Conservation (phyloP, 495 filamentous ascomycete genomes). For the Achaetomiella virescens region DNA sequence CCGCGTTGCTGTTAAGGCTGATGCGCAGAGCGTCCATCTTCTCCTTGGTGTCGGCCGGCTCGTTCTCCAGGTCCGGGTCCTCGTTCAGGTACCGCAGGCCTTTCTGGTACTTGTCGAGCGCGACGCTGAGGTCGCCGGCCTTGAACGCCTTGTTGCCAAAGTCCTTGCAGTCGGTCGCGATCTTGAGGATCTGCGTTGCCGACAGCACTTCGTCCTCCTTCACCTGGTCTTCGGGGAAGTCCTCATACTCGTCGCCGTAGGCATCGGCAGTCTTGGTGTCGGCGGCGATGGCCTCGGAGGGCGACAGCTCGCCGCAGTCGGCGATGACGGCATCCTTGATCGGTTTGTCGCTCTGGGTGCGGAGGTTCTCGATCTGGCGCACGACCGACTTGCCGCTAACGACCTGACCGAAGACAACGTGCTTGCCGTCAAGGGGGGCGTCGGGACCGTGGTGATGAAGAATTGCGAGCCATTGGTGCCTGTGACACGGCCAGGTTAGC, state of each 20-base stretch:
- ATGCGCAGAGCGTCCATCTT: slow-evolving; percentile 58
- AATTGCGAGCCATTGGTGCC: slow-evolving; percentile 96
- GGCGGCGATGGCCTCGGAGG: slow-evolving; percentile 56
- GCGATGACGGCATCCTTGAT: slow-evolving; percentile 60
- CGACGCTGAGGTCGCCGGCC: slow-evolving; percentile 57
- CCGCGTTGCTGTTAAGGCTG: slow-evolving; percentile 38
- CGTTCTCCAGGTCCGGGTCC: slow-evolving; percentile 66
- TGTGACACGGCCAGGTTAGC: slow-evolving; percentile 22
- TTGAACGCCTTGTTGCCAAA: slow-evolving; percentile 94
- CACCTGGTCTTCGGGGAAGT: slow-evolving; percentile 79
- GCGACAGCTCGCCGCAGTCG: slow-evolving; percentile 82
- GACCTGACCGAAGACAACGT: slow-evolving; percentile 97
- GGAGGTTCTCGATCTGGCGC: slow-evolving; percentile 81
- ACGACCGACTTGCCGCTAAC: slow-evolving; percentile 86
- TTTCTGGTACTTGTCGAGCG: slow-evolving; percentile 94
- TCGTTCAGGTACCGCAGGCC: slow-evolving; percentile 91
- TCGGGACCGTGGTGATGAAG: slow-evolving; percentile 92
- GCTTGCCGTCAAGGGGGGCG: slow-evolving; percentile 90
- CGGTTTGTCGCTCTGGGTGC: slow-evolving; percentile 80
- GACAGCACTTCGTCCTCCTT: slow-evolving; percentile 47
- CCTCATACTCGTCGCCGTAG: slow-evolving; percentile 89
- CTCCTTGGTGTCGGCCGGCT: slow-evolving; percentile 57
- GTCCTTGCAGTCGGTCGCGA: slow-evolving; percentile 83
- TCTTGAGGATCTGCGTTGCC: slow-evolving; percentile 61
- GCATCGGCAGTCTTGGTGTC: slow-evolving; percentile 62